phyloP scores from a whole-genome alignment of 2,329 filamentous ascomycete species.

The Ilyonectria mors-panacis region DNA sequence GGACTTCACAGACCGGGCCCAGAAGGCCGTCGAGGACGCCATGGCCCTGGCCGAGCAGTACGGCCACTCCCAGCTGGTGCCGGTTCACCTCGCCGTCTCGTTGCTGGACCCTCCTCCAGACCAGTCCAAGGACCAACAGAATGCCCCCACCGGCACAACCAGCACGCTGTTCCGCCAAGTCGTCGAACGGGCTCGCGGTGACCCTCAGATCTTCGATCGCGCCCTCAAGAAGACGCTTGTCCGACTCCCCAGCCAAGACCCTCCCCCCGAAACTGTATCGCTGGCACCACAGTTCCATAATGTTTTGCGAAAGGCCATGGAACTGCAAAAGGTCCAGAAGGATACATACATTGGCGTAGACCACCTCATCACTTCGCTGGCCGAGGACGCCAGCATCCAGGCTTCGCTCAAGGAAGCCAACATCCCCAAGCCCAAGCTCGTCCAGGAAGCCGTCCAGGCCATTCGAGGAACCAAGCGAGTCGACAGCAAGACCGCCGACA shows the following conservation, averaged over 20 bases:
- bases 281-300: slow-evolving; percentile 87
- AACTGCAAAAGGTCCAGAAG: slow-evolving; percentile 97
- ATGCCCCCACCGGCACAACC: slow-evolving; percentile 73
- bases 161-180: slow-evolving; percentile 94
- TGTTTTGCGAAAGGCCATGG: slow-evolving; percentile 86
- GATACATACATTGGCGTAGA: slow-evolving; percentile 96
- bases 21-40: slow-evolving; percentile 90
- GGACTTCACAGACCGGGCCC: slow-evolving; percentile 94
- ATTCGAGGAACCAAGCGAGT: slow-evolving; percentile 95
- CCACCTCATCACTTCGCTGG: slow-evolving; percentile 89
- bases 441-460: slow-evolving; percentile 90
- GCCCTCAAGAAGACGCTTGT: slow-evolving; percentile 93
- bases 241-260: slow-evolving; percentile 92
- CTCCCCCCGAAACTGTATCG: slow-evolving; percentile 89
- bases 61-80: slow-evolving; percentile 89
- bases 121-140: slow-evolving; percentile 87
- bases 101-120: slow-evolving; percentile 83
- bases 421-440: slow-evolving; percentile 89
- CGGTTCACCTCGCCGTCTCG: slow-evolving; percentile 89
- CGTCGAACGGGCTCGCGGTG: slow-evolving; percentile 92
- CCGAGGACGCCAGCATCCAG: slow-evolving; percentile 84
- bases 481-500: slow-evolving; percentile 95
- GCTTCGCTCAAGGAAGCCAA: slow-evolving; percentile 86
- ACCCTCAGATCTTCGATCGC: slow-evolving; percentile 89
- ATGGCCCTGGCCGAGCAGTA: slow-evolving; percentile 92